Base-by-base conservation (phyloP, 495 filamentous ascomycete genomes). In the Hypomontagnella submonticulosa region DNA sequence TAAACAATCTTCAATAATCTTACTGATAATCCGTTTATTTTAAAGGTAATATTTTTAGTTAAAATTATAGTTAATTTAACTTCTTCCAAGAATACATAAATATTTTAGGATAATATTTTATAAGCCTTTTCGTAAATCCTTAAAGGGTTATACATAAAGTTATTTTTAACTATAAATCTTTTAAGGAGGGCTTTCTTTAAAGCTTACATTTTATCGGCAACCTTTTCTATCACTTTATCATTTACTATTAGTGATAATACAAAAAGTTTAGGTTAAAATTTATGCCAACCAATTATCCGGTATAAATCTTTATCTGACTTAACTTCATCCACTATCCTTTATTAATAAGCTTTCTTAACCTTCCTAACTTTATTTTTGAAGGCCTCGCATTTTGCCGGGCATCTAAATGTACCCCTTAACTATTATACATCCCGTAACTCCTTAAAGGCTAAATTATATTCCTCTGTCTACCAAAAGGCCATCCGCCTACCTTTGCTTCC, bases 331-430 rank as follows among this genome's bases (percentile, higher is more conserved):
- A 46, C 20, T 4, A 19, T 19, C 19, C 10, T 46, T 46, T 23
- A 20, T 46, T 46, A 46, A 46, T 46, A 46, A 10, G 18, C 3
- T 46, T 46, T 20, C 10, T 46, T 46, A 46, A 46, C 12, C 6
- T 46, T 46, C 4, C 12, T 16, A 9, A 46, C 20, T 20, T 19
- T 46, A 2, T 10, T 9, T 9, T 18, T 13, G 10, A 46, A 20
- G 4, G 9, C 20, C 9, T 46, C 12, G 3, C 9, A 12, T 27
- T 46, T 46, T 20, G 9, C 1, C 10, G 1, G 12, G 18, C 1
- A 9, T 3, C 20, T 27, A 9, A 10, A 46, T 20, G 7, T 46
- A 20, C 18, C 9, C 12, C 7, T 19, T 19, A 7, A n/a, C 12
- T 2, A 1, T 23, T 20, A 16, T 46, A 46, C 20, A 46, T 20